Percentiles rank a stretch among this genome's conserved stretches.
Conservation (phyloP, 305 asterid species). For the Fraxinus ornus region DNA sequence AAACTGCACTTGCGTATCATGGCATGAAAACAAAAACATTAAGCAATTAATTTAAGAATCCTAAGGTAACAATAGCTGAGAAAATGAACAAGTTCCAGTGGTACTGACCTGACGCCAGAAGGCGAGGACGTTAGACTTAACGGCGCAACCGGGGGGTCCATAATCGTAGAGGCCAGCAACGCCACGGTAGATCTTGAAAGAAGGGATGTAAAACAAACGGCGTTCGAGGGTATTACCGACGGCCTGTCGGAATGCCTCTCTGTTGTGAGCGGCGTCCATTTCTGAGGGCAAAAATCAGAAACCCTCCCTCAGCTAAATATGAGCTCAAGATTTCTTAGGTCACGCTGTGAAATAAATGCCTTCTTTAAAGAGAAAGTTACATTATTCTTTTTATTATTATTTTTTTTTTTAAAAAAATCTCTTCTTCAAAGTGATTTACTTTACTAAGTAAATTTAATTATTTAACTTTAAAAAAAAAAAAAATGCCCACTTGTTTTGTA, state of each 20-base stretch:
- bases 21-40: not conserved
- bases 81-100: not conserved
- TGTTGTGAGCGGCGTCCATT: constrained; percentile 55
- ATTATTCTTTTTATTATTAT: not conserved
- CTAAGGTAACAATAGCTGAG: not conserved
- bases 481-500: too few relatives aligned
- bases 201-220: constrained; percentile 69
- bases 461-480: too few relatives aligned
- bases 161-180: constrained; percentile 88
- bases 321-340: not conserved
- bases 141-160: constrained; percentile 95
- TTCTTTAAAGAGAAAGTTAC: not conserved
- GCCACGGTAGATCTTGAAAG: constrained; percentile 87
- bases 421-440: too few relatives aligned
- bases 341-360: not conserved
- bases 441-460: too few relatives aligned
- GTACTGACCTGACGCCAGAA: constrained; percentile 77
- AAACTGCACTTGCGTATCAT: not conserved
- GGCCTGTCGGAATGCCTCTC: constrained; percentile 73
- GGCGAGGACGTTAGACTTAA: constrained; percentile 82
- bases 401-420: too few relatives aligned
- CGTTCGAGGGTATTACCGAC: constrained; percentile 73
- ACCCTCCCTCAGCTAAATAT: not conserved
- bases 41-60: not conserved
- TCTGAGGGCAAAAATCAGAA: not conserved